Conservation (phyloP, 164 flowering plant genomes). For the Aristolochia fimbriata region DNA sequence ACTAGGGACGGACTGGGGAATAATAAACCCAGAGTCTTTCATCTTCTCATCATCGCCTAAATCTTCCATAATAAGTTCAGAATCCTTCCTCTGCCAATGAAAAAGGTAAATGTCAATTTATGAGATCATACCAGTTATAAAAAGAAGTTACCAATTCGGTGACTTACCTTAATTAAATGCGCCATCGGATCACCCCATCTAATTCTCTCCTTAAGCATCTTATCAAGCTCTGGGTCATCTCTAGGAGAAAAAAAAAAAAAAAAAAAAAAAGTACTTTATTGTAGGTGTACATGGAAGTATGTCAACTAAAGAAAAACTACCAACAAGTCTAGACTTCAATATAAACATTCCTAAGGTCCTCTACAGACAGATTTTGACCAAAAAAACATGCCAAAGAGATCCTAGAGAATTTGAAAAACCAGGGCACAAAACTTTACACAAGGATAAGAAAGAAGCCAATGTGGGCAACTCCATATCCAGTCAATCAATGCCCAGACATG, state of each 20-base stretch:
- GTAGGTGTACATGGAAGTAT: no score
- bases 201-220: slow-evolving; percentile 64
- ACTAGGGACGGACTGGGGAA: slow-evolving; percentile 80
- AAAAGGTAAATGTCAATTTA: not conserved
- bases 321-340: no score
- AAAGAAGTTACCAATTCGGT: not conserved
- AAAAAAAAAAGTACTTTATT: not conserved
- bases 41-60: slow-evolving; percentile 75
- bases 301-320: no score
- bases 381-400: no score
- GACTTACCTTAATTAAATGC: slow-evolving; percentile 59
- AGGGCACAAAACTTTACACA: no score
- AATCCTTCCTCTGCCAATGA: slow-evolving; percentile 42
- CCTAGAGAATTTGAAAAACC: no score
- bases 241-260: slow-evolving; percentile 23
- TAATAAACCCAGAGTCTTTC: slow-evolving; percentile 82
- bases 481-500: no score
- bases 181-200: slow-evolving; percentile 99
- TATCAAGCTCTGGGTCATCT: slow-evolving; percentile 88
- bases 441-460: no score
- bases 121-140: not conserved
- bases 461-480: no score
- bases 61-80: slow-evolving; percentile 38
- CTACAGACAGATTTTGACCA: no score
- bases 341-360: no score